Base-by-base conservation (phyloP, 2,329 filamentous ascomycete species). In the Clarireedia hainanense region DNA sequence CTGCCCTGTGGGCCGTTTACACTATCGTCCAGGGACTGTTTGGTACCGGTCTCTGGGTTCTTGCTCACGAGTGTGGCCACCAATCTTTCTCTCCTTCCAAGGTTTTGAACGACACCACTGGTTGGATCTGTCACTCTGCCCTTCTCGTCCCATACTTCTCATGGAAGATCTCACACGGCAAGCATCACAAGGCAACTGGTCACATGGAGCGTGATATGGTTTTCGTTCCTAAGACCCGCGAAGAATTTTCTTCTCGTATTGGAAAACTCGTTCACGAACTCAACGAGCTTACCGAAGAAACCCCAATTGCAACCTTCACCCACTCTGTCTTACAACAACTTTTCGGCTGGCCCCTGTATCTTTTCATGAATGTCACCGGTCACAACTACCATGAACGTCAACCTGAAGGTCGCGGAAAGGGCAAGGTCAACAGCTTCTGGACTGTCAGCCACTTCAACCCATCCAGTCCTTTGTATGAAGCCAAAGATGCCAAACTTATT, bases 171-270 rank as follows among this genome's bases (percentile, higher is more conserved):
- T 96, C 91, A 64, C 94, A 99, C 77, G 88, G 90, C 78, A 96
- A 96, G 84, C 94, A 99, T 79, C 94, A 99, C 88, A 97, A 97
- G 82, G 91, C 91, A 62, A 99, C 94, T 40, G 94, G 91, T 67
- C 84, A 99, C 80, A 85, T 99, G 76, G 91, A 95, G 75, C 89
- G 92, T 65, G 94, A 99, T 75, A 99, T 99, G 94, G 94, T 97
- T 61, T 97, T 96, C 71, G 80, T 97, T n/a, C 94, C 94, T 58
- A 89, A 89, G 75, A 96, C 91, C 55, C 86, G 91, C 57, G 84
- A 94, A 63, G 76, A 88, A 70, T 91, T 88, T 68, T 89, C 91
- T 63, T 80, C 78, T 59, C 86, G 87, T 57, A 72, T 92, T 58
- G 89, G 91, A 67, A 81, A 80, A 67, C 67, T 91, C 57, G 77